phyloP scores from a whole-genome alignment of 2,329 filamentous ascomycete genomes.

The Aspergillus versicolor region DNA sequence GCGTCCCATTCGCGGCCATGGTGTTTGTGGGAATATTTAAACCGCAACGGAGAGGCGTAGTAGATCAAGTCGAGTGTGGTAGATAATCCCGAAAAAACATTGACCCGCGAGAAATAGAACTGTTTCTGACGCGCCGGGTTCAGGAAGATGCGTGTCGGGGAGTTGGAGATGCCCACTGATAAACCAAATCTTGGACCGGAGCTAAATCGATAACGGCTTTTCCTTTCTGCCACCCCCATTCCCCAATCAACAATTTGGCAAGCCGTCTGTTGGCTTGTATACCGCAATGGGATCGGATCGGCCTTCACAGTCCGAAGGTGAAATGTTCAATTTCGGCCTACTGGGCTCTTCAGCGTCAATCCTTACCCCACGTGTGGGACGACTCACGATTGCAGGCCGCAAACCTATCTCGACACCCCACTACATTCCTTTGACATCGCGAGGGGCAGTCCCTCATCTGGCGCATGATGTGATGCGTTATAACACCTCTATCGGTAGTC shows the following conservation, averaged over 20 bases:
- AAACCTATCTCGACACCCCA: conserved; percentile 76
- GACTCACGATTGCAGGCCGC: conserved; percentile 62
- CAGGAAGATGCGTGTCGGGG: neutral
- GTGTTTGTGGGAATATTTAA: neutral
- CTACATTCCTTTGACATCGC: conserved; percentile 75
- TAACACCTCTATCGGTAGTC: conserved; percentile 63
- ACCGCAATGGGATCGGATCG: conserved; percentile 31
- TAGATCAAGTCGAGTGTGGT: neutral
- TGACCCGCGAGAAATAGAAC: neutral
- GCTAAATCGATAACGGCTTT: conserved; percentile 9
- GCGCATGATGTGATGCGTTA: conserved; percentile 77
- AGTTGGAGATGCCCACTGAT: neutral
- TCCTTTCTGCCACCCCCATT: conserved; percentile 1
- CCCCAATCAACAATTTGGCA: neutral
- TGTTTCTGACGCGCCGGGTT: neutral
- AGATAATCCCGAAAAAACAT: neutral
- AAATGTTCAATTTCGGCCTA: conserved; percentile 42
- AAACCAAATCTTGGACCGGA: neutral
- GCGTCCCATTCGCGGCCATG: conserved; percentile 21
- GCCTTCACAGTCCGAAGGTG: conserved; percentile 19
- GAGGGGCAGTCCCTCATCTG: conserved; percentile 82
- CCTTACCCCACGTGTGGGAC: conserved; percentile 64
- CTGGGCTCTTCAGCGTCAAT: conserved; percentile 32
- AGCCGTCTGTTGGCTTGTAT: neutral
- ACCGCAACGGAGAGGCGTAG: neutral